These are phyloP conservation scores for Mortierella sp. DNA, from an alignment of 371 early-diverging fungal genomes.

Conservation along the genomic window DNA sequence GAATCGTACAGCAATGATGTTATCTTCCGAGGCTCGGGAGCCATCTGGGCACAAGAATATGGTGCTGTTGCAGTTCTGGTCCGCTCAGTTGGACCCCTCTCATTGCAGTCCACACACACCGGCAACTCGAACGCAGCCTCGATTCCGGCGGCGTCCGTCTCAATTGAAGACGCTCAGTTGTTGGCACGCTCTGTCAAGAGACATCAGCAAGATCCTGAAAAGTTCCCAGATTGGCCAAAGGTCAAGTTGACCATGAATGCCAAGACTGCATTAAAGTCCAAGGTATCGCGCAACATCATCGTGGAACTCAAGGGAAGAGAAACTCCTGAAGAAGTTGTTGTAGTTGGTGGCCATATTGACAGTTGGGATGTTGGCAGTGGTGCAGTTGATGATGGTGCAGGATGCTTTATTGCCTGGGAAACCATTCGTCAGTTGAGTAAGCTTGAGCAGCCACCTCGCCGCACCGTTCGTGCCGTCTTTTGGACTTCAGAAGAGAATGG, in stretches of 20 bases:
- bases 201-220: conserved; percentile 29
- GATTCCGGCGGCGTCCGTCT: conserved; percentile 68
- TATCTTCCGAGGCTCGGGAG: conserved; percentile 55
- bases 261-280: conserved; percentile 46
- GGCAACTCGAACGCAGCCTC: conserved; percentile 57
- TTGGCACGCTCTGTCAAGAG: conserved; percentile 61
- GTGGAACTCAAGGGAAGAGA: conserved; percentile 66
- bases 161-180: conserved; percentile 65
- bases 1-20: conserved; percentile 55
- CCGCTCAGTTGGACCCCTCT: conserved; percentile 62
- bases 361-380: conserved; percentile 73
- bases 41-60: conserved; percentile 62
- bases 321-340: conserved; percentile 63
- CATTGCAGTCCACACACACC: conserved; percentile 63
- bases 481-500: conserved; percentile 72
- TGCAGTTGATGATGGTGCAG: conserved; percentile 68
- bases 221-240: conserved; percentile 56
- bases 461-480: conserved; percentile 70
- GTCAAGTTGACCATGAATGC: conserved; percentile 61
- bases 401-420: conserved; percentile 68
- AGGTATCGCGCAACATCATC: conserved; percentile 62
- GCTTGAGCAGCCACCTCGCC: conserved; percentile 57
- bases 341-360: conserved; percentile 71
- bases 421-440: conserved; percentile 61
- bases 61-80: conserved; percentile 67